phyloP scores from a whole-genome alignment of 306 rosid species.

The Amphicarpaea edgeworthii region DNA sequence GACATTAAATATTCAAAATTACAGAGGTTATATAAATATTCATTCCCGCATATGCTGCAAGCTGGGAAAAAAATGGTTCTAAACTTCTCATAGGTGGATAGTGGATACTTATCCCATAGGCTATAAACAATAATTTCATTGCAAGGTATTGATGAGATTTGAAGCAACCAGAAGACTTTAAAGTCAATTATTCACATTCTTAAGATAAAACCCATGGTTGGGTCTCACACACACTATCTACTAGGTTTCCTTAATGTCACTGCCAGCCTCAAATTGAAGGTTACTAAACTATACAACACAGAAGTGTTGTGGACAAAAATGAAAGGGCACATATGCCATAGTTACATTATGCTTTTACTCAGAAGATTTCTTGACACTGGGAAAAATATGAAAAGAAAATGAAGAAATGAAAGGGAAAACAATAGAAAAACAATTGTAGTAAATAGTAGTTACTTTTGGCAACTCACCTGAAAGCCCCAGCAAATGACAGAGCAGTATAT shows the following conservation, averaged over 20 bases:
- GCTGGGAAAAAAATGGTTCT: slow-evolving; percentile 4
- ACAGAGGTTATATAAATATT: slow-evolving; percentile 17
- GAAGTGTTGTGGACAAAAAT: slow-evolving; percentile 1
- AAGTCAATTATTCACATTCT: background rate
- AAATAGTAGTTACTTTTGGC: slow-evolving; percentile 7
- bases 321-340: slow-evolving; percentile 10
- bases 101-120: background rate
- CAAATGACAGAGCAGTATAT: slow-evolving; percentile 94
- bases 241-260: slow-evolving; percentile 3
- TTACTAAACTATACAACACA: background rate
- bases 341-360: background rate
- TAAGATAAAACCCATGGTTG: slow-evolving; percentile 24
- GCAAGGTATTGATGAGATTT: slow-evolving; percentile 15
- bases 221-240: slow-evolving; percentile 9
- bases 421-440: slow-evolving; percentile 20
- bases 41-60: background rate
- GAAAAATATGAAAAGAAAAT: background rate
- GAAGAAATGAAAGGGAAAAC: slow-evolving; percentile 19
- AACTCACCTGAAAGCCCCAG: slow-evolving; percentile 90
- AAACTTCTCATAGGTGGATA: slow-evolving; percentile 1
- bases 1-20: too few relatives aligned
- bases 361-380: slow-evolving; percentile 8
- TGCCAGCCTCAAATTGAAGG: slow-evolving; percentile 1
- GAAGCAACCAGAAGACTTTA: slow-evolving; percentile 29
- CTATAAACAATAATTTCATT: background rate